Evolutionary conservation across 106 monocot species (phyloP).

Genomic region (Dendrobium chrysotoxum): DNA sequence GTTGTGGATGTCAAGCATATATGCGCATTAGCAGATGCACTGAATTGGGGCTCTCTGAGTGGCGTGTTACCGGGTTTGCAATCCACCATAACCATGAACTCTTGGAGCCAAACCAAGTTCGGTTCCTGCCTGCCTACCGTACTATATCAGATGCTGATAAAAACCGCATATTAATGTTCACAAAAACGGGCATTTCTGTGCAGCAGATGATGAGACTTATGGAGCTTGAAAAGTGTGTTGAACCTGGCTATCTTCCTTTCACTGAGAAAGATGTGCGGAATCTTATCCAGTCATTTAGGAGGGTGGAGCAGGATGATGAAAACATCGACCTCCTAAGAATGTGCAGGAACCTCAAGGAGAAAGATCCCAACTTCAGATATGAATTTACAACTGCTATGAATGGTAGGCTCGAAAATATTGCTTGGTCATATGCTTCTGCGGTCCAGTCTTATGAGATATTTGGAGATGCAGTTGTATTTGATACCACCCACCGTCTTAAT

Average conservation of each 20-base stretch:
- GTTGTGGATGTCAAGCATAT: conserved; percentile 85
- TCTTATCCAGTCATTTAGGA: conserved; percentile 66
- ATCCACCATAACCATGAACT: conserved; percentile 87
- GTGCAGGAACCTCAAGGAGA: conserved; percentile 70
- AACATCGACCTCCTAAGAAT: conserved; percentile 57
- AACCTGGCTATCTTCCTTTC: conserved; percentile 71
- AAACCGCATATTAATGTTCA: conserved; percentile 70
- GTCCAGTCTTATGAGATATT: conserved; percentile 67
- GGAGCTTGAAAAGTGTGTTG: conserved; percentile 73
- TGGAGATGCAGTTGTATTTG: conserved; percentile 80
- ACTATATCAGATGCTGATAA: conserved; percentile 63
- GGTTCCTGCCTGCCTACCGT: conserved; percentile 77
- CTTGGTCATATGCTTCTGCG: conserved; percentile 88
- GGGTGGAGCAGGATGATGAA: conserved; percentile 57
- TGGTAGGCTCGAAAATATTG: conserved; percentile 65
- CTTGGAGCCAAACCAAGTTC: conserved; percentile 69
- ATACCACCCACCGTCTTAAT: conserved; percentile 57
- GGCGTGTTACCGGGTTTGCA: conserved; percentile 77
- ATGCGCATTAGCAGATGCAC: conserved; percentile 59
- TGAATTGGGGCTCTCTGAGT: conserved; percentile 39
- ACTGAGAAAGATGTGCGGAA: conserved; percentile 94
- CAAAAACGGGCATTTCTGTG: conserved; percentile 76
- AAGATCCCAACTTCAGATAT: conserved; percentile 62
- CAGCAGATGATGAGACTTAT: conserved; percentile 87
- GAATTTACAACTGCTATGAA: conserved; percentile 49